Evolutionary conservation across 2,329 filamentous ascomycete genomes (phyloP).

Genomic region (Fusarium anguioides): DNA sequence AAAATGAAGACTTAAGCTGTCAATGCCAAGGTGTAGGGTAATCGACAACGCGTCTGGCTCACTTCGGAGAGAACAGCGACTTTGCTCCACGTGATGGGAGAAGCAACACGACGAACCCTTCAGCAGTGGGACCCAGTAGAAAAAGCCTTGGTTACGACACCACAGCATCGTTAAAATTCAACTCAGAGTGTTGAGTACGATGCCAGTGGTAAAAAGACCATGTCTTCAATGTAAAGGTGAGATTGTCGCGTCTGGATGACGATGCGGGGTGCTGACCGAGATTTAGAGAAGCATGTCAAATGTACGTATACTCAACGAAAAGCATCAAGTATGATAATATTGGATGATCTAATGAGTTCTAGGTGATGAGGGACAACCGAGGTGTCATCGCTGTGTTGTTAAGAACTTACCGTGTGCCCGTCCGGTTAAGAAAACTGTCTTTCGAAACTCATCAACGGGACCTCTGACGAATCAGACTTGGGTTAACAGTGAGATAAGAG

Average conservation of each 20-base stretch:
- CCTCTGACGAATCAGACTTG: conserved; percentile 52
- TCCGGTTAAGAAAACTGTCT: conserved; percentile 51
- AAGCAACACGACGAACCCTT: conserved; percentile 6
- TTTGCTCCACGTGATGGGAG: conserved; percentile 28
- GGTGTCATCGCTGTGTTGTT: conserved; percentile 49
- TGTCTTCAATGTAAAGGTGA: conserved; percentile 53
- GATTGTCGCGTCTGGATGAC: neutral
- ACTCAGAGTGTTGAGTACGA: conserved; percentile 16
- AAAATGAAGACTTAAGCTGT: accelerated
- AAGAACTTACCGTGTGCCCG: conserved; percentile 51
- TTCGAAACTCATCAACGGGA: conserved; percentile 50
- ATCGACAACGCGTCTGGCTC: neutral
- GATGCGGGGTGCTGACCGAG: conserved; percentile 21
- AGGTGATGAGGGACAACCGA: conserved; percentile 55
- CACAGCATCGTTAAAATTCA: neutral
- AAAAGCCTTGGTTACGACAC: conserved; percentile 9
- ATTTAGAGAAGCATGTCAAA: conserved; percentile 51
- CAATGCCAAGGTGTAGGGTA: conserved; percentile 5
- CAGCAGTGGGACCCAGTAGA: conserved; percentile 22
- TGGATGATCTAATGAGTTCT: neutral
- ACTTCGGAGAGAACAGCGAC: conserved; percentile 39
- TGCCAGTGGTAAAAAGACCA: conserved; percentile 50
- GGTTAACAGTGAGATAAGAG: conserved; percentile 50
- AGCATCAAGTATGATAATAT: too few species aligned
- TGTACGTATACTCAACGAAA: conserved; percentile 44